Percentiles rank a stretch among this genome's conserved stretches.
Conservation (phyloP, 2,329 filamentous ascomycete species). For the Exophiala viscosa region DNA sequence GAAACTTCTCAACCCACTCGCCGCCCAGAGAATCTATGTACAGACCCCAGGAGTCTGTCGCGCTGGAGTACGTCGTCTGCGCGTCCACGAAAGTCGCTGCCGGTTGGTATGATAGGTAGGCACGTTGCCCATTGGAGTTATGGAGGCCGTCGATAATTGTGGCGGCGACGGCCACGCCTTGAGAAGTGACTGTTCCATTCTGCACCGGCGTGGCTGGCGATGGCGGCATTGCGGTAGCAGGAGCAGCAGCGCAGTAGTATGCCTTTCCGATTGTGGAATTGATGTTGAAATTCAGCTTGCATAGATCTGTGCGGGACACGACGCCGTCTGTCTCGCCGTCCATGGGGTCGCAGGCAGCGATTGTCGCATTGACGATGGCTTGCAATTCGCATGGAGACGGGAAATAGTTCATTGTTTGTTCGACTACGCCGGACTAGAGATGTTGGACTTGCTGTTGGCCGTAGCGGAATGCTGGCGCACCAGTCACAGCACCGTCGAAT, state of each 20-base stretch:
- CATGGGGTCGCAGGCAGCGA: conserved; percentile 53
- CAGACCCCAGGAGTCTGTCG: conserved; percentile 32
- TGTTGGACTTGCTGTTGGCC: conserved; percentile 45
- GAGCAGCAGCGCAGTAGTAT: conserved; percentile 40
- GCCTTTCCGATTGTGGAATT: conserved; percentile 45
- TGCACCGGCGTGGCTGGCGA: conserved; percentile 31
- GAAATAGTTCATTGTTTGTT: conserved; percentile 42
- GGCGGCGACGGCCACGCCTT: conserved; percentile 35
- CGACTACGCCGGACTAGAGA: conserved; percentile 37
- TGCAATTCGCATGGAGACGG: conserved; percentile 46
- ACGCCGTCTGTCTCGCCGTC: conserved; percentile 56
- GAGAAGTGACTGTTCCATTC: conserved; percentile 30
- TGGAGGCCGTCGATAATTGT: conserved; percentile 40
- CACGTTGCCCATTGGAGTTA: conserved; percentile 38
- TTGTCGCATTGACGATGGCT: conserved; percentile 54
- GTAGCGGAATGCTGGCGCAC: conserved; percentile 47
- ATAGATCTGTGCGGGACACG: conserved; percentile 48
- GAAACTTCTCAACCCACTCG: conserved; percentile 20
- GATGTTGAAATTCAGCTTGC: conserved; percentile 46
- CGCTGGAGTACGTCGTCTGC: conserved; percentile 29
- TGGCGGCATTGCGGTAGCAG: conserved; percentile 19
- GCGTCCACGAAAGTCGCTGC: conserved; percentile 30
- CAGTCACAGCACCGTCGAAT: conserved; percentile 46
- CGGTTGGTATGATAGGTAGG: conserved; percentile 38
- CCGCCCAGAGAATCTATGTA: conserved; percentile 35